Evolutionary conservation across 176 grass and related monocot genomes (phyloP).

Genomic region (Aegilops tauschii): DNA sequence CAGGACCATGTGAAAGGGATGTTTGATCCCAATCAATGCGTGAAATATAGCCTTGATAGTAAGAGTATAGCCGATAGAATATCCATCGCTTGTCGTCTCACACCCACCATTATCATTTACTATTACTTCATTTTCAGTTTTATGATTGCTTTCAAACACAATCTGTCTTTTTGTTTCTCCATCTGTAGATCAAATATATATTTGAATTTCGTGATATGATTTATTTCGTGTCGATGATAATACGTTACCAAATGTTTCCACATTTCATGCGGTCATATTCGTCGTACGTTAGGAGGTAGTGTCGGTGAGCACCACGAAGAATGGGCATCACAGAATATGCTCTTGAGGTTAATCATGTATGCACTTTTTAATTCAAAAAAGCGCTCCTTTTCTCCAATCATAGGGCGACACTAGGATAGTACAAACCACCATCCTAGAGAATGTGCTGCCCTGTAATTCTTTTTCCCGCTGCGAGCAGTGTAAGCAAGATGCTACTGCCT

Average conservation of each 20-base stretch:
- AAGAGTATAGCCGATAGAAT: neutral
- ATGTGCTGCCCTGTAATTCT: neutral
- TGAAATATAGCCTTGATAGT: neutral
- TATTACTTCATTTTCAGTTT: neutral
- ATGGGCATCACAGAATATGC: neutral
- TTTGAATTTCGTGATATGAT: neutral
- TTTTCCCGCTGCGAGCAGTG: neutral
- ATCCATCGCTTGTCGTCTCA: neutral
- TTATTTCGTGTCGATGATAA: neutral
- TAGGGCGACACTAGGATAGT: neutral
- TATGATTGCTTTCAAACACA: neutral
- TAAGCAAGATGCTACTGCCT: neutral
- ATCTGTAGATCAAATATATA: neutral
- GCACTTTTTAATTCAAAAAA: neutral
- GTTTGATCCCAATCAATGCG: conserved; percentile 31
- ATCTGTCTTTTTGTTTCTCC: neutral
- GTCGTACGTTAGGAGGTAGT: neutral
- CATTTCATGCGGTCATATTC: neutral
- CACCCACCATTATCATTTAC: neutral
- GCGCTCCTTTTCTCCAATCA: neutral
- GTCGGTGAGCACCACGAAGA: neutral
- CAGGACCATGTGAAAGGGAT: conserved; percentile 25
- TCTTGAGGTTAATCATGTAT: neutral
- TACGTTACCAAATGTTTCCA: neutral
- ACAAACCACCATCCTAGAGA: neutral